A percentile compares a stretch with the other conserved stretches of the same genome.
These are phyloP conservation scores for Eucalyptus cloeziana DNA, from an alignment of 345 rosid genomes.

Conservation along the genomic window DNA sequence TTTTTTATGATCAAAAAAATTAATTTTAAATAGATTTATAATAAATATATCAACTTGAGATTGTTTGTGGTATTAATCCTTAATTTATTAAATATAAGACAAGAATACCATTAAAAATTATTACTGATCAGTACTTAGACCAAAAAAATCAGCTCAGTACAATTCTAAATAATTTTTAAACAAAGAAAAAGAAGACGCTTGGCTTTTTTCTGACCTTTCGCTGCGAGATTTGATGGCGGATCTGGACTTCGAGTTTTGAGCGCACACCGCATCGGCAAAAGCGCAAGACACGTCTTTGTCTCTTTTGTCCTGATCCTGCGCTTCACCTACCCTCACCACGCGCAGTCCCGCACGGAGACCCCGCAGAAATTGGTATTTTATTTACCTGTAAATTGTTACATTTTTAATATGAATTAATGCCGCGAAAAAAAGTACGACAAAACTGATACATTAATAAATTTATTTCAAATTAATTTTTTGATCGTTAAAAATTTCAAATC, in stretches of 20 bases:
- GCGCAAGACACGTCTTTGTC: neutral
- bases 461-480: rapidly evolving
- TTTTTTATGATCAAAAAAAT: too few relatives aligned
- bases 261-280: neutral
- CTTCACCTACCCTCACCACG: neutral
- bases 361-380: neutral
- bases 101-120: neutral
- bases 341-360: neutral
- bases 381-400: neutral
- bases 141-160: neutral
- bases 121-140: rapidly evolving
- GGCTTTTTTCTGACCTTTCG: neutral
- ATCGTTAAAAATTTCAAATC: too few relatives aligned
- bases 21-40: neutral
- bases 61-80: neutral
- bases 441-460: too few relatives aligned
- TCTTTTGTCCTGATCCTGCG: neutral
- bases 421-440: too few relatives aligned
- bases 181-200: rapidly evolving
- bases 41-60: rapidly evolving
- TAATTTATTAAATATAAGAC: rapidly evolving
- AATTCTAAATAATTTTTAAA: neutral
- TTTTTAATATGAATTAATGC: neutral
- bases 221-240: neutral
- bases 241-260: neutral